Base-by-base conservation (phyloP, 345 rosid genomes). In the Toxicodendron radicans region DNA sequence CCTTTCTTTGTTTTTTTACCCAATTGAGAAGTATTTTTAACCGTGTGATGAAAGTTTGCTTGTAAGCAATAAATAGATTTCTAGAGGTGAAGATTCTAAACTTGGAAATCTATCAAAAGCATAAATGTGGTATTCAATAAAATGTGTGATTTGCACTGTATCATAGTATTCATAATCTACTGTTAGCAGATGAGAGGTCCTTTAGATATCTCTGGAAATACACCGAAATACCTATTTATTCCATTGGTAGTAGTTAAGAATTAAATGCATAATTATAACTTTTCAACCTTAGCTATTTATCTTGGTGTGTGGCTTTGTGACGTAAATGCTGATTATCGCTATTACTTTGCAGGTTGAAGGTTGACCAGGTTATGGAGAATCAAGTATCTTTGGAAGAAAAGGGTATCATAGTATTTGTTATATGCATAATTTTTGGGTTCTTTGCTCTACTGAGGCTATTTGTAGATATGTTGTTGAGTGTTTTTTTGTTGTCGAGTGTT, bases 321-420 rank as follows among this genome's bases (percentile, higher is more conserved):
- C 52, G 14, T 56, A 11, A n/a, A 38, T 72, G 59, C 70, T 74
- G 45, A 79, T 32, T 12, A 23, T 17, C 64, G 21, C 24, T n/a
- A 46, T 20, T 71, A 53, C 68, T 57, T 71, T 78, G 88, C 90
- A 86, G 93, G 85, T 75, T 73, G 60, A 80, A 74, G 79, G 81
- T 95, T 21, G 91, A 88, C 62, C 80, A 76, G 70, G 85, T 89
- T 72, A 59, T 12, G 76, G 77, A 79, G 67, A 85, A 84, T 78
- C 87, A 91, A 56, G 79, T 43, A 43, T 88, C 84, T 8, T 80
- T 93, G 88, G 97, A 93, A 87, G 90, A 87, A 57, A 91, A 93
- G 90, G 89, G 90, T n/a, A 79, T 90, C 21, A 68, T 78, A 43
- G 87, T 93, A 61, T 93, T 93, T 79, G 66, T 89, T 5, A 72